Evolutionary conservation across 2,329 filamentous ascomycete genomes (phyloP).

Genomic region (Didymella segeticola): DNA sequence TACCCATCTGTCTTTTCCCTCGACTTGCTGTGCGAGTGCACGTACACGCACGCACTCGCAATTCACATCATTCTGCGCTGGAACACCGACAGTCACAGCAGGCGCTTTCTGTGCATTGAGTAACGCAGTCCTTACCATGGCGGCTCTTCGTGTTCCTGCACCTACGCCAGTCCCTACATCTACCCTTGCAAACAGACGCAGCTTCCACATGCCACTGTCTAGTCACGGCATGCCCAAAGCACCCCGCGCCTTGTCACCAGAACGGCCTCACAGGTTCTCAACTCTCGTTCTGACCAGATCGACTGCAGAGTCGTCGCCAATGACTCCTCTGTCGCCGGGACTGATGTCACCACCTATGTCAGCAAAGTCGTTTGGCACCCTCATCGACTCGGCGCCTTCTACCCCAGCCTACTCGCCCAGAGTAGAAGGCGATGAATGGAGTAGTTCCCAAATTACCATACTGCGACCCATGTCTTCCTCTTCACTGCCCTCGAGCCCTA

Average conservation of each 20-base stretch:
- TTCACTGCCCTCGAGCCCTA: conserved; percentile 34
- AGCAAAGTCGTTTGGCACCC: conserved; percentile 44
- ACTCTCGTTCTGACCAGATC: conserved; percentile 26
- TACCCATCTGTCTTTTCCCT: conserved; percentile 4
- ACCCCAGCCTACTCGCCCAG: conserved; percentile 47
- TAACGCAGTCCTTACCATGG: conserved; percentile 21
- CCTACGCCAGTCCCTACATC: conserved; percentile 32
- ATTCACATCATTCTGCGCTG: conserved; percentile 2
- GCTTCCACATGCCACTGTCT: conserved; percentile 37
- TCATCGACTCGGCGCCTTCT: conserved; percentile 48
- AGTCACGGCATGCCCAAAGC: conserved; percentile 45
- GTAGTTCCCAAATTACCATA: conserved; percentile 36
- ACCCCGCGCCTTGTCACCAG: conserved; percentile 35
- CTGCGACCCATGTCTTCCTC: conserved; percentile 39
- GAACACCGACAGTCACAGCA: conserved; percentile 15
- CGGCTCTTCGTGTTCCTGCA: conserved; percentile 33
- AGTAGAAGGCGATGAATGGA: conserved; percentile 32
- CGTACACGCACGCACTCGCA: conserved; percentile 1
- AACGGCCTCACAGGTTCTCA: conserved; percentile 41
- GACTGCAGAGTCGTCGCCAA: conserved; percentile 22
- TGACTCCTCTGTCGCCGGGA: conserved; percentile 32
- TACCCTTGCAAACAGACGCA: conserved; percentile 24
- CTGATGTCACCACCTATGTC: conserved; percentile 47
- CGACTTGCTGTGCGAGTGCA: background rate
- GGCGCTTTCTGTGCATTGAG: conserved; percentile 15